These are phyloP conservation scores for Juglanconis oblonga DNA, from an alignment of 2,329 filamentous ascomycete species.

Conservation along the genomic window DNA sequence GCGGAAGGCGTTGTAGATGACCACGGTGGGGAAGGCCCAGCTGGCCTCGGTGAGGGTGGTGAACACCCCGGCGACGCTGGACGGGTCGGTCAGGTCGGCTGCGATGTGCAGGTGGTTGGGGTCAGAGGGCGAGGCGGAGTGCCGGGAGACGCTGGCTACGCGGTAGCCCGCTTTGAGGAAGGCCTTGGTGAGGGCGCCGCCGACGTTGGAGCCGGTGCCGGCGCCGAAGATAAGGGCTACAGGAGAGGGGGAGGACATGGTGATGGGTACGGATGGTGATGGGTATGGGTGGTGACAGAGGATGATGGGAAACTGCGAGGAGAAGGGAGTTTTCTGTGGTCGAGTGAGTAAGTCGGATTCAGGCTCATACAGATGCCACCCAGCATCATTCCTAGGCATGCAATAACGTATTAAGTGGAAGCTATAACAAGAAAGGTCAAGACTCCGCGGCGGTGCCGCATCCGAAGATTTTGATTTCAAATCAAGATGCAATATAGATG, in stretches of 20 bases:
- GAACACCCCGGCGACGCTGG: neutral
- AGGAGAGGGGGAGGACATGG: slow-evolving; percentile 1
- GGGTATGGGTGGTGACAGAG: neutral
- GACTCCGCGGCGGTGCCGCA: no score
- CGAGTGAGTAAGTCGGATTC: no score
- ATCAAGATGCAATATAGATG: no score
- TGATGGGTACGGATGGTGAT: neutral
- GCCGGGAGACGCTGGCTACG: slow-evolving; percentile 9
- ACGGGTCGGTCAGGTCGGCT: slow-evolving; percentile 6
- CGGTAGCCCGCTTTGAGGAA: slow-evolving; percentile 8
- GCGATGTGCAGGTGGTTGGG: neutral
- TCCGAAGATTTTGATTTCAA: no score
- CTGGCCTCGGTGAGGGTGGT: neutral
- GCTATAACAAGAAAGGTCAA: no score
- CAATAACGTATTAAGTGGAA: no score
- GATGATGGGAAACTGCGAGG: neutral
- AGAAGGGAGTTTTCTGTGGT: no score
- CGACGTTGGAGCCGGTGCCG: slow-evolving; percentile 8
- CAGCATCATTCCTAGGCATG: no score
- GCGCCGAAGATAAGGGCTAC: slow-evolving; percentile 12
- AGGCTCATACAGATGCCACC: no score
- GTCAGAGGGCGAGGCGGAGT: neutral
- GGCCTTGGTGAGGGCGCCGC: neutral
- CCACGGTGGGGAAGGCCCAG: neutral
- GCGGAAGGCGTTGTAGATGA: slow-evolving; percentile 8